Conservation (phyloP, 768 basidiomycete genomes). For the Suillus paluster region DNA sequence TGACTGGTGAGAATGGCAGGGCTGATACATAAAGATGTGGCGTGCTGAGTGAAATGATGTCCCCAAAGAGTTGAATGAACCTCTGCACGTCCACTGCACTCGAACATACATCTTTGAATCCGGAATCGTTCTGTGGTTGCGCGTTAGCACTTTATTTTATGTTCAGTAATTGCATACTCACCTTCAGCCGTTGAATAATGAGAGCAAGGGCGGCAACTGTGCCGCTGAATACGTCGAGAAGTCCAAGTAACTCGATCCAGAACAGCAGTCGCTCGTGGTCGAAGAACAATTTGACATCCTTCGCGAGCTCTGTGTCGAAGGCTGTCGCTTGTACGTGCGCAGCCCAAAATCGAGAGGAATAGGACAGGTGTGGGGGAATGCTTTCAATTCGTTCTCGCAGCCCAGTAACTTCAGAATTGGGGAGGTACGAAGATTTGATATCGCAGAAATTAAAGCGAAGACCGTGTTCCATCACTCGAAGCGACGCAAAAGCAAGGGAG, state of each 20-base stretch:
- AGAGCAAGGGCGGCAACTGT: neutral
- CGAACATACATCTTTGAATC: neutral
- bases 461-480: constrained; percentile 32
- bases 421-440: constrained; percentile 32
- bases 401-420: constrained; percentile 27
- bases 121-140: neutral
- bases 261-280: constrained; percentile 12
- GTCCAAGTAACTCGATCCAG: constrained; percentile 7
- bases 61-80: constrained; percentile 20
- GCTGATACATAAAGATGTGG: constrained; percentile 31
- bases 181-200: neutral
- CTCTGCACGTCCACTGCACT: constrained; percentile 10
- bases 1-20: constrained; percentile 24
- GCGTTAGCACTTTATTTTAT: neutral
- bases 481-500: constrained; percentile 23
- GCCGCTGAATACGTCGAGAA: neutral
- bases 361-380: constrained; percentile 10
- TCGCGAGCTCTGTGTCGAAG: neutral
- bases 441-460: constrained; percentile 42
- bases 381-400: neutral
- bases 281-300: constrained; percentile 8
- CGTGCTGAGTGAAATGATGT: constrained; percentile 17
- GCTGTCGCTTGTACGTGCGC: constrained; percentile 8
- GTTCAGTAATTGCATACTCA: neutral
- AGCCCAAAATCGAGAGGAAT: constrained; percentile 17